A percentile compares a stretch with the other conserved stretches of the same genome.
These are phyloP conservation scores for Primulina huaijiensis DNA, from an alignment of 257 asterid species.

Conservation along the genomic window DNA sequence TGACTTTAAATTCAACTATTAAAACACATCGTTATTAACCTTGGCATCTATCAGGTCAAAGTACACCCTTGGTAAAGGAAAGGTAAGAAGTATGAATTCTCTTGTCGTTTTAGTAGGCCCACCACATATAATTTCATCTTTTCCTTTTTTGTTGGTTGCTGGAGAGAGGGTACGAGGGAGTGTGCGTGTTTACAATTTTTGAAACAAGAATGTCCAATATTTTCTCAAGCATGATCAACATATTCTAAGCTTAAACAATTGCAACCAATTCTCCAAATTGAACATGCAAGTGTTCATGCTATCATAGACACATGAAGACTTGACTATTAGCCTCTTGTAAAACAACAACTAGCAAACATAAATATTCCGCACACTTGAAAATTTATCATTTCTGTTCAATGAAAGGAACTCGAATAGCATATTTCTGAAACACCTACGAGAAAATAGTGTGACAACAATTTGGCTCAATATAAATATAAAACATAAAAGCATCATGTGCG, in stretches of 20 bases:
- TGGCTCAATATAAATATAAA: constrained; percentile 16
- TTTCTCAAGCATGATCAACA: too few species aligned
- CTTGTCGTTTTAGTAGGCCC: not conserved
- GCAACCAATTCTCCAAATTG: not conserved
- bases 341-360: not conserved
- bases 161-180: too few species aligned
- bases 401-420: not conserved
- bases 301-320: constrained; percentile 11
- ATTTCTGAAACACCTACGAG: not conserved
- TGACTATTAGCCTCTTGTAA: constrained; percentile 1
- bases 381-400: constrained; percentile 1
- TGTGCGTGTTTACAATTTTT: too few species aligned
- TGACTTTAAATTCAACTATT: not conserved
- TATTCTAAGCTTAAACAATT: too few species aligned
- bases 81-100: not conserved
- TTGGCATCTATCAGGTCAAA: constrained; percentile 2
- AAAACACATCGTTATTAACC: not conserved
- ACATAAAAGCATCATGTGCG: not conserved
- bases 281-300: not conserved
- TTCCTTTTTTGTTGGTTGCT: not conserved
- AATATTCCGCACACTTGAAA: not conserved
- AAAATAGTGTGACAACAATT: constrained; percentile 4
- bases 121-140: not conserved
- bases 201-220: too few species aligned
- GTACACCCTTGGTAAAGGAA: not conserved